Conservation (phyloP, 2,329 filamentous ascomycete species). For the Sclerotinia trifoliorum region DNA sequence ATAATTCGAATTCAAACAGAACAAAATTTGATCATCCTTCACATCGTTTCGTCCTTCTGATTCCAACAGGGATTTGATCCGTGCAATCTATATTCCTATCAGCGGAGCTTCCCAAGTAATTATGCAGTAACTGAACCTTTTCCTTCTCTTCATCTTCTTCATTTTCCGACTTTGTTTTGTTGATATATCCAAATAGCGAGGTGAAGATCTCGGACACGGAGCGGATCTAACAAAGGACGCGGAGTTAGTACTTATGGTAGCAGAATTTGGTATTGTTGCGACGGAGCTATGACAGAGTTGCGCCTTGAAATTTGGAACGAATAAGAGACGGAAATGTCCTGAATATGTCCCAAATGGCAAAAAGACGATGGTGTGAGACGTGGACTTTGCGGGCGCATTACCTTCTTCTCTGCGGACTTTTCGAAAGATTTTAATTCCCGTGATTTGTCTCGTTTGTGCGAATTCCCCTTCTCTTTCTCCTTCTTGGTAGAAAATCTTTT, state of each 20-base stretch:
- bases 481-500: constrained; percentile 70
- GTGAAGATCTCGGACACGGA: constrained; percentile 59
- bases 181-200: constrained; percentile 63
- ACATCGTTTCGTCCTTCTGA: constrained; percentile 54
- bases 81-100: constrained; percentile 46
- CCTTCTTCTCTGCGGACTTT: constrained; percentile 48
- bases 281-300: constrained; percentile 25
- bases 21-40: constrained; percentile 60
- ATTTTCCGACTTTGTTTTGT: constrained; percentile 42
- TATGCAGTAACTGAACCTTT: constrained; percentile 26
- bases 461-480: constrained; percentile 54
- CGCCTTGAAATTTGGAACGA: constrained; percentile 22
- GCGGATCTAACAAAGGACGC: constrained; percentile 45
- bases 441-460: constrained; percentile 55
- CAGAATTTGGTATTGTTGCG: constrained; percentile 28
- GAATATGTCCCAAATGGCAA: constrained; percentile 27
- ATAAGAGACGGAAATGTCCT: neutral
- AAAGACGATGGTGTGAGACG: constrained; percentile 19
- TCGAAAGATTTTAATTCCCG: constrained; percentile 43
- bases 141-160: constrained; percentile 54
- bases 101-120: constrained; percentile 15
- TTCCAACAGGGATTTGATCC: constrained; percentile 52
- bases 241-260: constrained; percentile 33
- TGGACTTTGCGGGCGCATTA: constrained; percentile 36
- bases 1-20: constrained; percentile 61